Conservation (phyloP, 441 rosid genomes). For the Omphalea diandra region DNA sequence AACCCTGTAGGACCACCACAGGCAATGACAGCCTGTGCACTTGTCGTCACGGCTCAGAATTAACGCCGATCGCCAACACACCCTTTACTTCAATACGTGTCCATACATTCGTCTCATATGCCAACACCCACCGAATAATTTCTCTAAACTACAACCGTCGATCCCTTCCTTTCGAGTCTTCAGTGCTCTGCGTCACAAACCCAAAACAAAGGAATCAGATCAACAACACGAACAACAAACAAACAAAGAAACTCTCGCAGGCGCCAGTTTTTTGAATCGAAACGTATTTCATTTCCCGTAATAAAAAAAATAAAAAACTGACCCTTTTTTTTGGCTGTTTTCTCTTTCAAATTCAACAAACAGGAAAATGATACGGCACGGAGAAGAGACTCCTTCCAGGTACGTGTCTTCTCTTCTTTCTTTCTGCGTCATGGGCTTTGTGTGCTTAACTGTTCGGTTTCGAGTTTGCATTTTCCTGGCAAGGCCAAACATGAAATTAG, state of each 20-base stretch:
- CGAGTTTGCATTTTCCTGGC: not conserved
- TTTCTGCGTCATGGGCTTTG: not conserved
- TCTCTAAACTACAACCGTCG: not conserved
- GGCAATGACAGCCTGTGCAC: not conserved
- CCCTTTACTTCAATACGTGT: not conserved
- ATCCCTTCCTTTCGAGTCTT: not conserved
- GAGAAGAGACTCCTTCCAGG: constrained; percentile 72
- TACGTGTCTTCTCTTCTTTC: constrained; percentile 14
- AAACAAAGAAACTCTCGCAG: not conserved
- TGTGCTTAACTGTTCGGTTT: not conserved
- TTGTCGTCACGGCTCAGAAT: not conserved
- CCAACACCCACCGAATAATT: not conserved
- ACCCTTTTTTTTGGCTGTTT: not conserved
- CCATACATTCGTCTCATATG: not conserved
- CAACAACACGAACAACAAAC: constrained; percentile 13
- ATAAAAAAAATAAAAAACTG: not conserved
- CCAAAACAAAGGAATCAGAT: constrained; percentile 1
- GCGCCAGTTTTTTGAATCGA: constrained; percentile 21
- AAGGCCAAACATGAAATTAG: not conserved
- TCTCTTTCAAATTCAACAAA: not conserved
- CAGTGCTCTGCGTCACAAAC: not conserved
- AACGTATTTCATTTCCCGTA: not conserved
- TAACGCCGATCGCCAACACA: not conserved
- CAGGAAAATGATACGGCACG: constrained; percentile 46
- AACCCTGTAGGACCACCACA: not conserved